These are phyloP conservation scores for Auxenochlorella protothecoides DNA, from an alignment of 139 green algal genomes.

Conservation along the genomic window DNA sequence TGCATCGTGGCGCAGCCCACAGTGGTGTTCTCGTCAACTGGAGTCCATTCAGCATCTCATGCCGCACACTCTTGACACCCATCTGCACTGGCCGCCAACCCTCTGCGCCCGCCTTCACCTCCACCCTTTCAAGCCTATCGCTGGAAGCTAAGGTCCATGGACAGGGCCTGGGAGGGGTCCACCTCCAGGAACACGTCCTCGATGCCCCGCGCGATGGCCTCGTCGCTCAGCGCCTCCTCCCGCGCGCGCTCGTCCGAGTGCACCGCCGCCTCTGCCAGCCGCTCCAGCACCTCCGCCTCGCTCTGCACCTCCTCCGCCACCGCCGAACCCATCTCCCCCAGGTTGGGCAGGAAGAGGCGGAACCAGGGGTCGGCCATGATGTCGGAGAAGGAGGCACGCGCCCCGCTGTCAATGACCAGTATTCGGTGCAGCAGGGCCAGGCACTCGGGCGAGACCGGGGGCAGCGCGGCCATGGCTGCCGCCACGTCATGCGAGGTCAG, in stretches of 20 bases:
- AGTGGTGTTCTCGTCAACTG: too few species aligned
- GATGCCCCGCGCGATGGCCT: constrained; percentile 14
- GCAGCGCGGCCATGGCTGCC: constrained; percentile 9
- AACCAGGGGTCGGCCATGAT: constrained; percentile 48
- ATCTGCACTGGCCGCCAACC: too few species aligned
- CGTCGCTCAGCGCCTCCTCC: constrained; percentile 6
- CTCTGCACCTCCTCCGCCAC: constrained; percentile 10
- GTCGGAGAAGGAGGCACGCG: constrained; percentile 43
- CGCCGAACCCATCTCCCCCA: constrained; percentile 18
- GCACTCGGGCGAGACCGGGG: constrained; percentile 12
- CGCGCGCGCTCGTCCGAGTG: background rate
- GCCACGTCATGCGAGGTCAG: constrained; percentile 14
- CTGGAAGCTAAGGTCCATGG: background rate
- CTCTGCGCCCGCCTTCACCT: too few species aligned
- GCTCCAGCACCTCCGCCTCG: constrained; percentile 10
- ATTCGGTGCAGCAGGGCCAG: constrained; percentile 51
- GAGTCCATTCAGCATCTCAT: too few species aligned
- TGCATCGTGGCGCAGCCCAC: too few species aligned
- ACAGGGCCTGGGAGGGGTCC: constrained; percentile 1
- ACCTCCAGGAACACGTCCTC: constrained; percentile 20
- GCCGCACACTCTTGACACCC: too few species aligned
- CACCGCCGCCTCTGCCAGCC: constrained; percentile 3
- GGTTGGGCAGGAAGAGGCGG: constrained; percentile 27
- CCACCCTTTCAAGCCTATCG: too few species aligned
- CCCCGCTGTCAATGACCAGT: constrained; percentile 41